Evolutionary conservation across 305 asterid genomes (phyloP), one percentile per base, ranked within the genome.

Genomic region (Nicotiana rustica): DNA sequence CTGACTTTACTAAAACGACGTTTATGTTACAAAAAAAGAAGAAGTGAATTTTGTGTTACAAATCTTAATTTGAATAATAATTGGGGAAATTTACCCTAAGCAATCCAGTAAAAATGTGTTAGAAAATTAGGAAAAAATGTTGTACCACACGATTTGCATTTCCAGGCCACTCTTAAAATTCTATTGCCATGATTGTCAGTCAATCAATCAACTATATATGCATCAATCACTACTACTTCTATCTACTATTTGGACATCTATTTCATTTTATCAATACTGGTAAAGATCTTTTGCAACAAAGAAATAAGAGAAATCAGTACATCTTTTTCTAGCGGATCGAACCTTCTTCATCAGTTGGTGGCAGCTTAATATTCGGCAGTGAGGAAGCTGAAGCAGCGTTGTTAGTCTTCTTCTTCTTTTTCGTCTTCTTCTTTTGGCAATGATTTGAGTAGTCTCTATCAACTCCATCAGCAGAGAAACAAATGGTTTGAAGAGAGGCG

Each of bases 401-500:
- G 8, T 66, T 55, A 47, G 62, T 38, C 52, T 56, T 80, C 67
- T 18, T 70, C 77, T n/a, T 41, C 47, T 41, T 38, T 9, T 38
- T 41, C 10, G 31, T 41, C 55, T 56, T 80, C 67, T 18, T 70
- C 77, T 21, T 12, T 10, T 8, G 87, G 81, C 52, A 52, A 85
- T 67, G 82, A 89, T 2, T 44, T 77, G 31, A 57, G 84, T 79
- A 18, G 82, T 44, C 84, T 41, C 49, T 41, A 41, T 7, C 49
- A 69, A 19, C 82, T 70, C 84, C 84, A 83, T 89, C 82, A 18
- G 66, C 82, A 21, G 73, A 83, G 68, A 76, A 76, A 31, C 80
- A 55, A 76, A 76, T 76, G 65, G 86, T 88, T 84, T 84, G 85
- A 69, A 93, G 83, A 75, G 98, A 93, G 82, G 94, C 91, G 86